Percentiles rank a stretch among this genome's conserved stretches.
Conservation (phyloP, 441 rosid genomes). For the Iberis amara region DNA sequence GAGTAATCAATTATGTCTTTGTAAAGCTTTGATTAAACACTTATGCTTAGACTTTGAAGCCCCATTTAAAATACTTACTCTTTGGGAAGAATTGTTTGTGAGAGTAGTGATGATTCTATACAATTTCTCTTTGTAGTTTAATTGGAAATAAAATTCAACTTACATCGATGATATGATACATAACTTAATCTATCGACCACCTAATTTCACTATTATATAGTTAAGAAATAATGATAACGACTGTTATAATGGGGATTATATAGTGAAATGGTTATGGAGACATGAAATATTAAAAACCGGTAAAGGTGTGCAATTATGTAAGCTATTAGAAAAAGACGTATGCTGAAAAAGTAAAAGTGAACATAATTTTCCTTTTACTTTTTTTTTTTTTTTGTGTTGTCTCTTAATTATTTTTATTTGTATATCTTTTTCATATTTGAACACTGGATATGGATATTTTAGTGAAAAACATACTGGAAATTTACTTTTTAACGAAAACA, state of each 20-base stretch:
- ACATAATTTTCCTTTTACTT: slow-evolving; percentile 14
- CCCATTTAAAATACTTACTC: not conserved
- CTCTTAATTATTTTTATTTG: not conserved
- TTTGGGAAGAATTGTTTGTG: slow-evolving; percentile 17
- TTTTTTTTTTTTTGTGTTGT: not conserved
- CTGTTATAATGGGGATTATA: not conserved
- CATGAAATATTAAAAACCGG: slow-evolving; percentile 29
- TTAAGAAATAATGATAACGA: slow-evolving; percentile 1
- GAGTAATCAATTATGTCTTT: slow-evolving; percentile 24
- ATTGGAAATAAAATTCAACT: slow-evolving; percentile 4
- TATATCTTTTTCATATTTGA: not conserved
- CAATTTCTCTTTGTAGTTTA: not conserved
- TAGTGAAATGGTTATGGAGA: slow-evolving; percentile 20
- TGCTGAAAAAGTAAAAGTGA: slow-evolving; percentile 11
- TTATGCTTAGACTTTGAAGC: not conserved
- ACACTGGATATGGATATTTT: no score
- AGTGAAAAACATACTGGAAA: not conserved
- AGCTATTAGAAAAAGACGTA: slow-evolving; percentile 28
- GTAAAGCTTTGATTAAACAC: slow-evolving; percentile 19
- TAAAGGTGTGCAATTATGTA: slow-evolving; percentile 26
- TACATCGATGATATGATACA: not conserved
- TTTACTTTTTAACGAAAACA: no score
- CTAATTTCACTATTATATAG: slow-evolving; percentile 21
- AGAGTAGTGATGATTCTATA: not conserved
- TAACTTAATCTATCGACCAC: slow-evolving; percentile 13